Base-by-base conservation (phyloP, 1,284 basidiomycete species). In the Ustilago crameri region DNA sequence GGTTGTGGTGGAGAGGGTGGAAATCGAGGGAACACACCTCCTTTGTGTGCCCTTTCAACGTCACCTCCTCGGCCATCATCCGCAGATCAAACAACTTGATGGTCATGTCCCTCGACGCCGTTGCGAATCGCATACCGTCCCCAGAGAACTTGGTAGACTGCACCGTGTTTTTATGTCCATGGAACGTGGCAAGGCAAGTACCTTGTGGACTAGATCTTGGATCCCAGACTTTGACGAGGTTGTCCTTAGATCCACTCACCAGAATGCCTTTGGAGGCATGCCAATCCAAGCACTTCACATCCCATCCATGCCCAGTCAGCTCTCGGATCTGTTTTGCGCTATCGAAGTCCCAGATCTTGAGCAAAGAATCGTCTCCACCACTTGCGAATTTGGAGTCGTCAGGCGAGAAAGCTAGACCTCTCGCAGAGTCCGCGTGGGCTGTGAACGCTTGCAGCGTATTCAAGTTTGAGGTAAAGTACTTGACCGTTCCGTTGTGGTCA, bases 221-320 rank as follows among this genome's bases (percentile, higher is more conserved):
- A 85, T 98, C 95, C 95, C 95, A 98, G 84, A 98, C 98, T 81
- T 98, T 98, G 84, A 98, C 93, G 74, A 94, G 88, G 84, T 98
- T 97, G 84, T 98, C 96, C 85, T 98, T 98, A 80, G 91, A 92
- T 24, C 96, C 95, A 1, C 92, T 93, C 2, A 92, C 93, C 18
- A 98, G 88, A 7, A 98, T 86, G 3, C 95, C 95, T 84, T 98
- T 97, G 3, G 90, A 93, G 4, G 93, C 93, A 84, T 98, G 95
- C 95, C 95, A 98, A 85, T 97, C 92, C 2, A 98, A 93, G 76
- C 94, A 97, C 82, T 95, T 93, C 26, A 98, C 95, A 80, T 98
- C 95, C 95, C 95, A 98, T 2, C 95, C 95, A 80, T 98, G 95
- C 9, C 94, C 94, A 46, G 90, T 91, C 67, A 98, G 85, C 7